phyloP scores from a whole-genome alignment of 768 basidiomycete genomes.

The Nidularia pulvinata region DNA sequence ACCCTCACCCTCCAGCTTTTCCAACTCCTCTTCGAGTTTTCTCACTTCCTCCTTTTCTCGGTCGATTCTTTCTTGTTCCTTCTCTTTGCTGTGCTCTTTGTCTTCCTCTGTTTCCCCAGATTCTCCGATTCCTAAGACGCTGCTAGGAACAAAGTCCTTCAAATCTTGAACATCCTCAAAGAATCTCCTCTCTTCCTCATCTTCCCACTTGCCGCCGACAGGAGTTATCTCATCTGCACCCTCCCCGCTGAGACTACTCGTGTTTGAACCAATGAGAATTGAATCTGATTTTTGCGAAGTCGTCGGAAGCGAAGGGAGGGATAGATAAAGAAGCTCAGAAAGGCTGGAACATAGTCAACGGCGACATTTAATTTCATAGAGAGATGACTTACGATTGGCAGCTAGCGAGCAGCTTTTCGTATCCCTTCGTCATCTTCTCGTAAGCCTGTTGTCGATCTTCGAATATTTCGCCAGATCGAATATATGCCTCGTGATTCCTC shows the following conservation, averaged over 20 bases:
- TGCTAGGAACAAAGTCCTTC: constrained; percentile 88
- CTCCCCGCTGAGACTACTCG: constrained; percentile 34
- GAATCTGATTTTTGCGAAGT: constrained; percentile 81
- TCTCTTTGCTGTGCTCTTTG: constrained; percentile 51
- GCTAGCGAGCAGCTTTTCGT: constrained; percentile 87
- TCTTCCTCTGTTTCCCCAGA: constrained; percentile 33
- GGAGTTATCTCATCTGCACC: constrained; percentile 57
- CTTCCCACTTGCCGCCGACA: constrained; percentile 92
- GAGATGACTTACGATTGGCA: constrained; percentile 73
- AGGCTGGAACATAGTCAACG: constrained; percentile 44
- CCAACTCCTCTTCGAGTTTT: constrained; percentile 78
- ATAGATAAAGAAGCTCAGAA: constrained; percentile 87
- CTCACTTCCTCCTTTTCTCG: constrained; percentile 68
- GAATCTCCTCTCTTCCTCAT: constrained; percentile 94
- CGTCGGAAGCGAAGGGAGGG: constrained; percentile 83
- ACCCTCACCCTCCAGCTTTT: constrained; percentile 51
- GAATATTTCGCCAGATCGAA: constrained; percentile 98
- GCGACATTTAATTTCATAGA: constrained; percentile 6
- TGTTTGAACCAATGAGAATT: constrained; percentile 67
- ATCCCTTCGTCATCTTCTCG: constrained; percentile 96
- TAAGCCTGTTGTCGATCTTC: constrained; percentile 99
- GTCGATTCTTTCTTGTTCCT: constrained; percentile 48
- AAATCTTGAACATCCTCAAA: constrained; percentile 93
- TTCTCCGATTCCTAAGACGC: constrained; percentile 76
- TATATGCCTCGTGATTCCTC: constrained; percentile 98